phyloP scores from a whole-genome alignment of 345 rosid species.

The Mangifera indica region DNA sequence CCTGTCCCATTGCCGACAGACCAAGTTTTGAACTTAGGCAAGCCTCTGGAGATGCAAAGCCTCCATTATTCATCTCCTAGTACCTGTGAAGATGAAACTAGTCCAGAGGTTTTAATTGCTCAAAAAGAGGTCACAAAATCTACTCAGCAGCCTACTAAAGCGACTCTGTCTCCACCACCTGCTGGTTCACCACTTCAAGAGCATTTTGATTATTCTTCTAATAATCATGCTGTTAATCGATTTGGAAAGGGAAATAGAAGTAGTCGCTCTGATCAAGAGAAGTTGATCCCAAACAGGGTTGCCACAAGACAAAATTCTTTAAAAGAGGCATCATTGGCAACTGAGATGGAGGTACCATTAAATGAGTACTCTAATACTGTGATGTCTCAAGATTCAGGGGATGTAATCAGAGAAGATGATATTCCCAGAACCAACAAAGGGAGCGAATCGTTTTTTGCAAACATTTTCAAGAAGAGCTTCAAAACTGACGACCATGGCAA shows the following conservation, averaged over 20 bases:
- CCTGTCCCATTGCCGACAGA: conserved; percentile 34
- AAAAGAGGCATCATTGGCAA: conserved; percentile 60
- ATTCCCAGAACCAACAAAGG: conserved; percentile 45
- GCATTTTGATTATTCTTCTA: conserved; percentile 58
- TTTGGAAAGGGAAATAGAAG: conserved; percentile 74
- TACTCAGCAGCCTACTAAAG: conserved; percentile 34
- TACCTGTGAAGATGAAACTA: conserved; percentile 61
- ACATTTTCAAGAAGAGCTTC: conserved; percentile 72
- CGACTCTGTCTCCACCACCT: conserved; percentile 41
- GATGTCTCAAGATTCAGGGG: conserved; percentile 69
- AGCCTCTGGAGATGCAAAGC: conserved; percentile 66
- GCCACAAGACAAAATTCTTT: conserved; percentile 62
- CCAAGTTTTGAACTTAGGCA: conserved; percentile 37
- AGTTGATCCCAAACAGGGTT: conserved; percentile 42
- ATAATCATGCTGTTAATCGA: conserved; percentile 48
- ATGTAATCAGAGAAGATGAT: conserved; percentile 50
- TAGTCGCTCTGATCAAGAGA: conserved; percentile 79
- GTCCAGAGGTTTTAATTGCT: conserved; percentile 50
- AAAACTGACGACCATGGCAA: conserved; percentile 52
- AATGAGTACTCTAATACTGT: conserved; percentile 61
- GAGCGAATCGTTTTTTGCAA: conserved; percentile 57
- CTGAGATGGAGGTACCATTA: conserved; percentile 76
- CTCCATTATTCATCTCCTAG: conserved; percentile 56
- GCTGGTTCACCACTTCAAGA: conserved; percentile 63
- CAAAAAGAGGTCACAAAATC: conserved; percentile 26